A percentile compares a stretch with the other conserved stretches of the same genome.
Conservation (phyloP, 2,329 filamentous ascomycete species). For the Fusarium temperatum region DNA sequence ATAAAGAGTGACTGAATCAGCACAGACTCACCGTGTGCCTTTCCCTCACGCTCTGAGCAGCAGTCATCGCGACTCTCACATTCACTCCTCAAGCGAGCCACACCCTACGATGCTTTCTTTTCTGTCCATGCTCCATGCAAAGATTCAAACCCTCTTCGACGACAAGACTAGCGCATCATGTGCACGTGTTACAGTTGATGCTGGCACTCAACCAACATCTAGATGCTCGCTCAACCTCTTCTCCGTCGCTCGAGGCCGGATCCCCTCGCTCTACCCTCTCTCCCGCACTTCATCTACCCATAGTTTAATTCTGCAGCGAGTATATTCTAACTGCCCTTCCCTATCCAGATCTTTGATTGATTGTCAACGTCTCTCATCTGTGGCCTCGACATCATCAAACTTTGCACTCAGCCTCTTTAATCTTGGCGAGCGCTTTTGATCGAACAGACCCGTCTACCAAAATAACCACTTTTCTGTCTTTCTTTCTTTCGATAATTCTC, state of each 20-base stretch:
- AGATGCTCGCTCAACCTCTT: constrained; percentile 11
- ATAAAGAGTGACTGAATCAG: constrained; percentile 41
- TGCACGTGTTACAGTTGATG: constrained; percentile 6
- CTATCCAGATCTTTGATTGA: constrained; percentile 34
- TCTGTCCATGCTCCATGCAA: constrained; percentile 1
- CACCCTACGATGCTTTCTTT: background rate
- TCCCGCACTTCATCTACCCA: constrained; percentile 14
- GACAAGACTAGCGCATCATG: constrained; percentile 14
- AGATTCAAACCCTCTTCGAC: background rate
- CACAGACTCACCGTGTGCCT: background rate
- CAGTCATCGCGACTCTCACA: constrained; percentile 19
- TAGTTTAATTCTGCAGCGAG: background rate
- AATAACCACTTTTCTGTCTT: background rate
- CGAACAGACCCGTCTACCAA: constrained; percentile 1
- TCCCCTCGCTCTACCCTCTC: background rate
- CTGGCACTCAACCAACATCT: background rate
- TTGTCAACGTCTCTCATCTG: constrained; percentile 33
- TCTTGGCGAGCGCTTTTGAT: constrained; percentile 27
- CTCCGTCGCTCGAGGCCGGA: background rate
- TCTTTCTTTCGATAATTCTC: background rate
- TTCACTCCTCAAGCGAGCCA: constrained; percentile 30
- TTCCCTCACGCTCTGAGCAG: background rate
- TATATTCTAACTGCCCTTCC: constrained; percentile 36
- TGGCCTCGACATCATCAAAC: constrained; percentile 34
- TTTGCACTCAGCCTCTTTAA: constrained; percentile 10